Base-by-base conservation (phyloP, 257 asterid genomes). In the Ballota nigra region DNA sequence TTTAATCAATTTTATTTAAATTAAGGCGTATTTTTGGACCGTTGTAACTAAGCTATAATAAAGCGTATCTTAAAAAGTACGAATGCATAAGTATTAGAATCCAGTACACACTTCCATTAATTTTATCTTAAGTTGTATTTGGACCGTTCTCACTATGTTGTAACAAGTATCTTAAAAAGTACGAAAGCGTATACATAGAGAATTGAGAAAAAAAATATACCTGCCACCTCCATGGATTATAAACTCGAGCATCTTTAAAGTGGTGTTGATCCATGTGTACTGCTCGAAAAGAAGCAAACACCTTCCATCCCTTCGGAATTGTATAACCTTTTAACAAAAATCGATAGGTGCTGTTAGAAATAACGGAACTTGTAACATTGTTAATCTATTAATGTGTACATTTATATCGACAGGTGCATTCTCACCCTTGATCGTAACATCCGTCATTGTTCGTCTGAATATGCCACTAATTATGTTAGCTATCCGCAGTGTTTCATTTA, bases 151-250 rank as follows among this genome's bases (percentile, higher is more conserved):
- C 0, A 33, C 38, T 33, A 33, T 33, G 38, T 33, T 33, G 6
- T 33, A 33, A 33, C 9, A 33, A 33, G 38, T 36, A 36, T 36
- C 2, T 36, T 8, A 9, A 36, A 36, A 36, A 8, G 12, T 36
- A 8, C 11, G 0, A 36, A 3, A 8, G 11, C 13, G 12, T 19
- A 52, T 18, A 51, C 12, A 6, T 13, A 18, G 10, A 8, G 4
- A 15, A 51, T 51, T 11, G 6, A 43, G 2, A 52, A 22, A 52
- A 16, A 3, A 15, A 26, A 26, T 26, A n/a, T 71, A 89, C 96
- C 92, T 89, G 96, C 99, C 98, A 95, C 77, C 99, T 86, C 99
- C 98, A 95, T 0, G 99, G 99, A 78, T 92, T 88, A 64, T 89
- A 95, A 22, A 88, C 58, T n/a, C 97, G 91, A 22, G 99, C 97